These are phyloP conservation scores for Chromera velia DNA, from an alignment of 73 alveolate species.

Conservation along the genomic window DNA sequence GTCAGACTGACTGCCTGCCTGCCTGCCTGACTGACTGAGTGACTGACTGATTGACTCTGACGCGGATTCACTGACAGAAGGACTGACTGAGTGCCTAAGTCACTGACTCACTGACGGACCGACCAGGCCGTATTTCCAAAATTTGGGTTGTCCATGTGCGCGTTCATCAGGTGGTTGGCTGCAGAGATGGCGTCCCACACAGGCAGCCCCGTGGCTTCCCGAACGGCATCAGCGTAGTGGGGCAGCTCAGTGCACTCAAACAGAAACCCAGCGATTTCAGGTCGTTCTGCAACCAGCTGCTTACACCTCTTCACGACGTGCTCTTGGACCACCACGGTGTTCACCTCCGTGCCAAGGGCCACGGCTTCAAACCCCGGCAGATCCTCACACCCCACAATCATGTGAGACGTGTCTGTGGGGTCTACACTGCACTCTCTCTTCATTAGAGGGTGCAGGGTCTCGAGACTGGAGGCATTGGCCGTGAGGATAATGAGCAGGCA, in stretches of 20 bases:
- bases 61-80: too few relatives aligned
- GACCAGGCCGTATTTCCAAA: too few relatives aligned
- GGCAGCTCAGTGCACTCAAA: slow-evolving; percentile 2
- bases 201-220: background rate
- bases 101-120: too few relatives aligned
- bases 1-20: too few relatives aligned
- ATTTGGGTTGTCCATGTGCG: background rate
- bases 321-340: too few relatives aligned
- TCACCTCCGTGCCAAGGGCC: too few relatives aligned
- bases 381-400: background rate
- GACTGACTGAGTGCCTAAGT: too few relatives aligned
- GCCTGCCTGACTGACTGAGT: too few relatives aligned
- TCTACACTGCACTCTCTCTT: background rate
- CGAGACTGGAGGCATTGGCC: background rate
- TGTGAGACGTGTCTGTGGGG: background rate
- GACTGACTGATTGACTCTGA: too few relatives aligned
- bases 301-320: too few relatives aligned
- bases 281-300: background rate
- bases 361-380: background rate
- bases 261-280: background rate
- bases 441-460: background rate
- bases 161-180: background rate
- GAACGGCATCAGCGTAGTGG: background rate
- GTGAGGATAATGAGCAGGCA: too few relatives aligned
- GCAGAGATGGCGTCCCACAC: background rate